These are phyloP conservation scores for Cicer bijugum DNA, from an alignment of 306 rosid species.

Conservation along the genomic window DNA sequence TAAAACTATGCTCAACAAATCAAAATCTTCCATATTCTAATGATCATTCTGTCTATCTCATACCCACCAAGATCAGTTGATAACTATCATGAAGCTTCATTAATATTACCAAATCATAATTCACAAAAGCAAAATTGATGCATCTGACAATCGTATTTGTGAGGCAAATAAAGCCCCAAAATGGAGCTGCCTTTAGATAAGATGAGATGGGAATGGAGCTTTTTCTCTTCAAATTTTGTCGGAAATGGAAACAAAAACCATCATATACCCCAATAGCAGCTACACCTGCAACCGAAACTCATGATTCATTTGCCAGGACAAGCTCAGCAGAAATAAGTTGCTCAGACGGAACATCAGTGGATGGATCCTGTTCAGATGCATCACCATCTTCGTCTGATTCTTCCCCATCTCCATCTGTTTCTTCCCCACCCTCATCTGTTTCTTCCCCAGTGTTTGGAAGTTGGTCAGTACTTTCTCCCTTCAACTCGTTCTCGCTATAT, in stretches of 20 bases:
- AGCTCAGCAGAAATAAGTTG: constrained; percentile 4
- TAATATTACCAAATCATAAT: not conserved
- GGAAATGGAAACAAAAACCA: constrained; percentile 20
- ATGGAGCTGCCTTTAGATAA: not conserved
- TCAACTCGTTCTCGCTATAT: constrained; percentile 63
- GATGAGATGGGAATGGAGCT: not conserved
- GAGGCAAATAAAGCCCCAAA: constrained; percentile 6
- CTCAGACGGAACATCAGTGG: constrained; percentile 32
- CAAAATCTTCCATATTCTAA: not conserved
- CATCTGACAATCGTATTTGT: constrained; percentile 5
- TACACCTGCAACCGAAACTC: constrained; percentile 14
- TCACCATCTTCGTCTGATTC: constrained; percentile 25
- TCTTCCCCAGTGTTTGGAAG: constrained; percentile 27
- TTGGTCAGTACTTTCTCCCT: constrained; percentile 54
- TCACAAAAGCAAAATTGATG: constrained; percentile 21
- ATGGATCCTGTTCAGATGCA: constrained; percentile 39
- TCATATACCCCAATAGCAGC: not conserved
- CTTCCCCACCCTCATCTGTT: not conserved
- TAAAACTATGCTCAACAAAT: constrained; percentile 17
- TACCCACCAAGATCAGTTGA: not conserved
- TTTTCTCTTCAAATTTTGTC: constrained; percentile 19
- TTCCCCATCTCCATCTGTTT: constrained; percentile 2
- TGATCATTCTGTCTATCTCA: no score
- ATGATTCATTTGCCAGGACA: constrained; percentile 31
- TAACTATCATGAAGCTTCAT: not conserved